phyloP scores from a whole-genome alignment of 2,329 filamentous ascomycete species.

The Colletotrichum caudatum region DNA sequence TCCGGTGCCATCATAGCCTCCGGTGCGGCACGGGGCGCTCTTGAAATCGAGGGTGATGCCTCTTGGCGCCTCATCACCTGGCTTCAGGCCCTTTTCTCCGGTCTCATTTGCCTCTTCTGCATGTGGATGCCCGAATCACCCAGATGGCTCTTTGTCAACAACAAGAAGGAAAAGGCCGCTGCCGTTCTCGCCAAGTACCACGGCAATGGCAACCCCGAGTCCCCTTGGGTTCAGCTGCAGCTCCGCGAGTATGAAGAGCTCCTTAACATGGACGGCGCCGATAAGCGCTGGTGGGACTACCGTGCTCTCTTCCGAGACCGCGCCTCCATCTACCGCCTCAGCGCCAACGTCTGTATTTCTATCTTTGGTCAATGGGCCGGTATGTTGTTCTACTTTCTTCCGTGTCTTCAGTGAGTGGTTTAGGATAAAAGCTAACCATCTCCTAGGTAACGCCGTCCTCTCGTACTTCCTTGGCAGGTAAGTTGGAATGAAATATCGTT shows the following conservation, averaged over 20 bases:
- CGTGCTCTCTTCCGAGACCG: conserved; percentile 57
- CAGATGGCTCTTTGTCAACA: conserved; percentile 56
- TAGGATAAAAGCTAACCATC: too few species aligned
- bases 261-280: conserved; percentile 57
- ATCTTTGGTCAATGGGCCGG: conserved; percentile 62
- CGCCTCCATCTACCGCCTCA: conserved; percentile 57
- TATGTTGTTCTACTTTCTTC: conserved; percentile 44
- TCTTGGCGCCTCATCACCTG: conserved; percentile 59
- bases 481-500: too few species aligned
- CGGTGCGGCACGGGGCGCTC: conserved; percentile 60
- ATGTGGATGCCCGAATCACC: conserved; percentile 58
- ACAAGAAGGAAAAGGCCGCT: conserved; percentile 52
- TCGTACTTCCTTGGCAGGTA: conserved; percentile 62
- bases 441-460: conserved; percentile 44
- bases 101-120: conserved; percentile 51
- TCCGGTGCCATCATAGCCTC: conserved; percentile 63
- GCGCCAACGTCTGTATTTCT: conserved; percentile 56
- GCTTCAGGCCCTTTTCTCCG: conserved; percentile 59
- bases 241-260: conserved; percentile 58
- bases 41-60: conserved; percentile 52
- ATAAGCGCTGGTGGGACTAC: conserved; percentile 63
- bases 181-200: conserved; percentile 57
- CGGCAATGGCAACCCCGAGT: conserved; percentile 58
- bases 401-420: too few species aligned
- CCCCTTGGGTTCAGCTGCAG: conserved; percentile 60